Percentiles rank a stretch among this genome's conserved stretches.
phyloP scores from a whole-genome alignment of 148 eudicot species.

The Salicornia ramosissima region DNA sequence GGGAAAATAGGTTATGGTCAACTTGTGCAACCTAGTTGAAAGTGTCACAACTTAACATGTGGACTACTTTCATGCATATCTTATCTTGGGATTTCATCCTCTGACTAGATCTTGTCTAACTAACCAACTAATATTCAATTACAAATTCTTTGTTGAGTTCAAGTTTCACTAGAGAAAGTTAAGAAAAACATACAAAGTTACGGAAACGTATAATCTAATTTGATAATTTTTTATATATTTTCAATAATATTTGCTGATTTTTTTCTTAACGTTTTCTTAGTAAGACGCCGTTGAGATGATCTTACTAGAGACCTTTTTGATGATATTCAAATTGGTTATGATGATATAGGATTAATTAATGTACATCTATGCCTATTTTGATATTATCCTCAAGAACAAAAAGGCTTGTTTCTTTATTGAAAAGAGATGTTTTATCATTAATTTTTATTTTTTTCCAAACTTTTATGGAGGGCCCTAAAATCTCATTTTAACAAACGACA shows the following conservation, averaged over 20 bases:
- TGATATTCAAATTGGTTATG: slow-evolving; percentile 10
- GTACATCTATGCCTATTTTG: neutral
- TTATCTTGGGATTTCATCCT: slow-evolving; percentile 26
- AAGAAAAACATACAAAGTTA: too few species aligned
- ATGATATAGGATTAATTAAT: slow-evolving; percentile 15
- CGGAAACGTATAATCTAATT: too few species aligned
- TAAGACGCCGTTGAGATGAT: too few species aligned
- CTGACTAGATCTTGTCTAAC: slow-evolving; percentile 28
- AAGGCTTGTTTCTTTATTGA: neutral
- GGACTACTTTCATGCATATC: slow-evolving; percentile 31
- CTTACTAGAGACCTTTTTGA: too few species aligned
- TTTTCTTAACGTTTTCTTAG: too few species aligned
- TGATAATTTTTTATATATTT: too few species aligned
- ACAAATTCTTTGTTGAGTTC: too few species aligned
- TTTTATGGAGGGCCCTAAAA: neutral
- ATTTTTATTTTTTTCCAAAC: neutral
- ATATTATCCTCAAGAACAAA: slow-evolving; percentile 16
- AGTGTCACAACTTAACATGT: slow-evolving; percentile 29
- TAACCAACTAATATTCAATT: slow-evolving; percentile 1
- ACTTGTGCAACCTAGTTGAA: slow-evolving; percentile 22
- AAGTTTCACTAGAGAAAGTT: too few species aligned
- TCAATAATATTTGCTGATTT: too few species aligned
- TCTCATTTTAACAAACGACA: neutral
- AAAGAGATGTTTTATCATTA: neutral
- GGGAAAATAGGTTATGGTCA: slow-evolving; percentile 21